A percentile compares a stretch with the other conserved stretches of the same genome.
Evolutionary conservation across 257 asterid species (phyloP).

Genomic region (Fraxinus excelsior): DNA sequence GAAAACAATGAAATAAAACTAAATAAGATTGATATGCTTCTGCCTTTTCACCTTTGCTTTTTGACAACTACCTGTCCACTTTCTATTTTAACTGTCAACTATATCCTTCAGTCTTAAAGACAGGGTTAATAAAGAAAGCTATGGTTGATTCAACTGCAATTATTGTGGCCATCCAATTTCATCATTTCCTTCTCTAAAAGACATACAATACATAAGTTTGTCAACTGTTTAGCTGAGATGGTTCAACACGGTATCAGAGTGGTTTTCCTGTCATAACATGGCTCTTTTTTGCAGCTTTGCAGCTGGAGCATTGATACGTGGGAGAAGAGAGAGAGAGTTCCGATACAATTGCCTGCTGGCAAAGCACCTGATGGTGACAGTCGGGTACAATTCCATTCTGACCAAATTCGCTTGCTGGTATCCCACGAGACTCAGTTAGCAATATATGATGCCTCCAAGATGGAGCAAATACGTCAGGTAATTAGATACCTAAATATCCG

Average conservation of each 20-base stretch:
- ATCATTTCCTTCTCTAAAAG: too few relatives aligned
- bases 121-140: neutral
- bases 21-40: neutral
- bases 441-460: slow-evolving; percentile 82
- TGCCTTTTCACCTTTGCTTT: neutral
- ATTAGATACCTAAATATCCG: slow-evolving; percentile 1
- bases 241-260: neutral
- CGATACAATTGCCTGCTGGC: slow-evolving; percentile 83
- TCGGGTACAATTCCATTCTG: slow-evolving; percentile 85
- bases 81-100: neutral
- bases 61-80: neutral
- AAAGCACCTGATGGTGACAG: slow-evolving; percentile 93
- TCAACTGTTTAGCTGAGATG: neutral
- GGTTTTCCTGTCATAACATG: neutral
- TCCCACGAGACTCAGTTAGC: slow-evolving; percentile 93
- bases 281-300: slow-evolving; percentile 57
- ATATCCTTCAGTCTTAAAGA: neutral
- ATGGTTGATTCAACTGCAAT: neutral
- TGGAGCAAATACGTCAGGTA: slow-evolving; percentile 93
- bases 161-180: too few relatives aligned
- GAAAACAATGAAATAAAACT: neutral
- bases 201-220: too few relatives aligned
- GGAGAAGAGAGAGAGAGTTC: slow-evolving; percentile 83
- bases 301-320: slow-evolving; percentile 95
- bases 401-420: slow-evolving; percentile 80